Base-by-base conservation (phyloP, 345 rosid genomes). In the Eucalyptus polybractea region DNA sequence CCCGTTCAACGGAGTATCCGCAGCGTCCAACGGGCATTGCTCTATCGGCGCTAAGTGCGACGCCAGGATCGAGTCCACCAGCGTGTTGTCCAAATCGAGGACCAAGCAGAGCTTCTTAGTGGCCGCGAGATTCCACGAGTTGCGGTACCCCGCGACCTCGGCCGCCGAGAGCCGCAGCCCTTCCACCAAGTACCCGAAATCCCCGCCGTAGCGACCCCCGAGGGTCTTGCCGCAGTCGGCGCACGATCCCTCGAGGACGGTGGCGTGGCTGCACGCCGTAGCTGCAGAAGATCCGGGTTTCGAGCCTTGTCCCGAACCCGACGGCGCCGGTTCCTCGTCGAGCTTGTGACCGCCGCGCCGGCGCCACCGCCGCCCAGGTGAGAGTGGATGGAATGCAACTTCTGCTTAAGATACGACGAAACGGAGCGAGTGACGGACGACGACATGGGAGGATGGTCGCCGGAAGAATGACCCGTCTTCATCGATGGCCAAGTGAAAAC, bases 21-120 rank as follows among this genome's bases (percentile, higher is more conserved):
- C 49, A 56, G 90, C 58, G 7, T 50, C 72, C 87, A 12, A 1
- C 31, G 80, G 27, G 53, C 88, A 80, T 16, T 58, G 50, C 56
- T 92, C 93, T 13, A 62, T 90, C 4, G 69, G 45, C 7, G 86
- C 50, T 24, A 91, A 25, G 25, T 49, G 80, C 44, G 49, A 15
- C 7, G 80, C 1, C 13, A 17, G 1, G 11, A 31, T 3, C 1
- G 91, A 24, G 11, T 88, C 85, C n/a, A 92, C 49, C n/a, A 90
- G 49, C 9, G 91, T 92, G 60, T 88, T 65, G 51, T 91, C 92
- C 50, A 90, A 86, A 89, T 92, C 93, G 76, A 92, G 91, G 62
- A 92, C 91, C 86, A 90, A 60, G 53, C 80, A 27, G 50, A 92
- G 88, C 80, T 89, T 90, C 22, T 80, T 88, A 10, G 62, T 7